Evolutionary conservation across 345 rosid genomes (phyloP).

Genomic region (Geranium brycei): DNA sequence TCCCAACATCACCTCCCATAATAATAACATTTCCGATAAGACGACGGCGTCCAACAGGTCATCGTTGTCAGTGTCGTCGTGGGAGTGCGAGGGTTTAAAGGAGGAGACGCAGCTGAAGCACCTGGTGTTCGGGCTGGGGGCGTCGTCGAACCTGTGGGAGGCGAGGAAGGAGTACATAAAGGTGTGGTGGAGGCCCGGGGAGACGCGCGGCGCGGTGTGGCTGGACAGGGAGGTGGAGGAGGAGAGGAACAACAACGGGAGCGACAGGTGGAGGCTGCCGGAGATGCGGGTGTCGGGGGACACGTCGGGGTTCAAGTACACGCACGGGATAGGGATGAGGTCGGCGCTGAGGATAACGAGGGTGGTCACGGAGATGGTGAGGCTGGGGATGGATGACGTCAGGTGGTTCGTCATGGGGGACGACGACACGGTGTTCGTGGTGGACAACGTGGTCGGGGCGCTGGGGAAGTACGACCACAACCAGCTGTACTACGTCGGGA

Average conservation of each 20-base stretch:
- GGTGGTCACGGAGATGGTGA: constrained; percentile 58
- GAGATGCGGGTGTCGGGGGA: constrained; percentile 50
- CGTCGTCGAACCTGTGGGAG: constrained; percentile 55
- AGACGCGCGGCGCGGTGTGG: constrained; percentile 71
- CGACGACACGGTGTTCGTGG: constrained; percentile 61
- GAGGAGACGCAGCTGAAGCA: constrained; percentile 42
- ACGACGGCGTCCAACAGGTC: too few species aligned
- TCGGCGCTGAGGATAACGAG: constrained; percentile 65
- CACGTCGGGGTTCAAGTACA: constrained; percentile 55
- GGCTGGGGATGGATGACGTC: constrained; percentile 50
- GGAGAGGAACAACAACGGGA: constrained; percentile 17
- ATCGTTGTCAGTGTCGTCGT: too few species aligned
- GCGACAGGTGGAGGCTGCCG: constrained; percentile 20
- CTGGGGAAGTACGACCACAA: constrained; percentile 50
- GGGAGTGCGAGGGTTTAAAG: too few species aligned
- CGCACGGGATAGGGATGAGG: constrained; percentile 51
- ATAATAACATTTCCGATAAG: neutral
- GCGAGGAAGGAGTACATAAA: constrained; percentile 70
- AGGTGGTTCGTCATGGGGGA: constrained; percentile 88
- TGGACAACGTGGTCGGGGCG: constrained; percentile 51
- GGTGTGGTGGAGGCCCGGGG: constrained; percentile 59
- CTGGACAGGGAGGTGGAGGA: constrained; percentile 36
- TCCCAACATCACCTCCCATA: neutral
- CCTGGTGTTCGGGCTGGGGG: constrained; percentile 64
- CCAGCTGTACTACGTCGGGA: constrained; percentile 58